Evolutionary conservation across 208 protist genomes (phyloP).

Genomic region (Naegleria lovaniensis): DNA sequence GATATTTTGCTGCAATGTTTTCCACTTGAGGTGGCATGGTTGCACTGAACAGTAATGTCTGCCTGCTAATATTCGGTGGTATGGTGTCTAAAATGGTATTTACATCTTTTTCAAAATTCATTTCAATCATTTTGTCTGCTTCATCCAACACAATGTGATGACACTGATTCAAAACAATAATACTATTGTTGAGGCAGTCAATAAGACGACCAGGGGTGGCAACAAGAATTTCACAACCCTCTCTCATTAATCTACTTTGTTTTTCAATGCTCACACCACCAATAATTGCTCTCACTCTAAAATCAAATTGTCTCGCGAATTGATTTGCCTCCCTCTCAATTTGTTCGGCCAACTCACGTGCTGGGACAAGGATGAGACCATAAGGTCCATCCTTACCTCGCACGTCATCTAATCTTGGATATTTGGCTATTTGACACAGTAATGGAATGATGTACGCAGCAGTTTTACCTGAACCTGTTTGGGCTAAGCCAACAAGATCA

Average conservation of each 20-base stretch:
- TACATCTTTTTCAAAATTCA: slow-evolving; percentile 49
- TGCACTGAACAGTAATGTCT: slow-evolving; percentile 71
- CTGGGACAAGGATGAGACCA: slow-evolving; percentile 92
- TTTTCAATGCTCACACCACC: slow-evolving; percentile 61
- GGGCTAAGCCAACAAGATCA: slow-evolving; percentile 75
- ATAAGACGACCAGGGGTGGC: slow-evolving; percentile 92
- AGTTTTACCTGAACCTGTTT: slow-evolving; percentile 74
- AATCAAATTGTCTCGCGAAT: slow-evolving; percentile 68
- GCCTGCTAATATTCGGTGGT: slow-evolving; percentile 35
- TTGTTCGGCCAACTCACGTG: slow-evolving; percentile 93
- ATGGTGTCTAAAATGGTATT: slow-evolving; percentile 58
- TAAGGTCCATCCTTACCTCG: slow-evolving; percentile 91
- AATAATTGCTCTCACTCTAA: slow-evolving; percentile 65
- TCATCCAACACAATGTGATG: slow-evolving; percentile 96
- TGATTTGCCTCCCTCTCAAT: slow-evolving; percentile 89
- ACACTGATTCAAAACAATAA: slow-evolving; percentile 88
- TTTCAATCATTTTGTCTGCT: slow-evolving; percentile 83
- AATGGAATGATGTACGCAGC: slow-evolving; percentile 76
- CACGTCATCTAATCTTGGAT: slow-evolving; percentile 43
- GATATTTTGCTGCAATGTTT: slow-evolving; percentile 55
- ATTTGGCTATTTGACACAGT: slow-evolving; percentile 62
- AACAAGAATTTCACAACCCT: slow-evolving; percentile 57
- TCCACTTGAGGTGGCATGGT: slow-evolving; percentile 77
- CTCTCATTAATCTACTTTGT: slow-evolving; percentile 52
- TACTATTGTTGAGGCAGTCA: slow-evolving; percentile 83